A percentile compares a stretch with the other conserved stretches of the same genome.
These are phyloP conservation scores for Cercospora sesami DNA, from an alignment of 2,329 filamentous ascomycete species.

Conservation along the genomic window DNA sequence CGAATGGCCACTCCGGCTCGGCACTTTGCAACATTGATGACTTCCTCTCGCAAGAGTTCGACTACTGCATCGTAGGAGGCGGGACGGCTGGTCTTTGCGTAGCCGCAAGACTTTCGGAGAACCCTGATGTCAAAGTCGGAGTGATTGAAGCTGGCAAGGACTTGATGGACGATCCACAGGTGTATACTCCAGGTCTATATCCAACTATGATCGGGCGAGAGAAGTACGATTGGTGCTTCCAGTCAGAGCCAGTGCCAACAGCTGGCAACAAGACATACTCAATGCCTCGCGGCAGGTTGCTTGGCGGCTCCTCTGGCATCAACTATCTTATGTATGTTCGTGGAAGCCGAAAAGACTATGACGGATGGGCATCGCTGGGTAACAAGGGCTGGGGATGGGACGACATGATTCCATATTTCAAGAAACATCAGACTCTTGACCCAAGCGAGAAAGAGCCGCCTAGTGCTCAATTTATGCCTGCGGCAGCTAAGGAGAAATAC, in stretches of 20 bases:
- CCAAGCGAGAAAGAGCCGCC: slow-evolving; percentile 23
- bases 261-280: slow-evolving; percentile 34
- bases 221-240: slow-evolving; percentile 40
- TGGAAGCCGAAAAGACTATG: slow-evolving; percentile 38
- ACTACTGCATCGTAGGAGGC: slow-evolving; percentile 36
- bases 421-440: slow-evolving; percentile 32
- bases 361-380: slow-evolving; percentile 39
- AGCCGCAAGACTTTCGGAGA: slow-evolving; percentile 34
- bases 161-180: slow-evolving; percentile 33
- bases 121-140: slow-evolving; percentile 34
- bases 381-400: slow-evolving; percentile 37
- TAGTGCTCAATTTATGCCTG: slow-evolving; percentile 24
- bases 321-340: slow-evolving; percentile 43
- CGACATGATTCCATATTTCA: slow-evolving; percentile 33
- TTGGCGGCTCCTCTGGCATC: slow-evolving; percentile 44
- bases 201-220: slow-evolving; percentile 37
- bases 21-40: slow-evolving; percentile 35
- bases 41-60: slow-evolving; percentile 31
- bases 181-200: slow-evolving; percentile 38
- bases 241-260: slow-evolving; percentile 28
- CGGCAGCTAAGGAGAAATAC: slow-evolving; percentile 34
- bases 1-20: slow-evolving; percentile 24
- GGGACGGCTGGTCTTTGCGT: slow-evolving; percentile 37
- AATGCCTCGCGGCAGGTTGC: slow-evolving; percentile 41
- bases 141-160: slow-evolving; percentile 39